A percentile compares a stretch with the other conserved stretches of the same genome.
phyloP scores from a whole-genome alignment of 495 filamentous ascomycete species.

The Cercophora samala region DNA sequence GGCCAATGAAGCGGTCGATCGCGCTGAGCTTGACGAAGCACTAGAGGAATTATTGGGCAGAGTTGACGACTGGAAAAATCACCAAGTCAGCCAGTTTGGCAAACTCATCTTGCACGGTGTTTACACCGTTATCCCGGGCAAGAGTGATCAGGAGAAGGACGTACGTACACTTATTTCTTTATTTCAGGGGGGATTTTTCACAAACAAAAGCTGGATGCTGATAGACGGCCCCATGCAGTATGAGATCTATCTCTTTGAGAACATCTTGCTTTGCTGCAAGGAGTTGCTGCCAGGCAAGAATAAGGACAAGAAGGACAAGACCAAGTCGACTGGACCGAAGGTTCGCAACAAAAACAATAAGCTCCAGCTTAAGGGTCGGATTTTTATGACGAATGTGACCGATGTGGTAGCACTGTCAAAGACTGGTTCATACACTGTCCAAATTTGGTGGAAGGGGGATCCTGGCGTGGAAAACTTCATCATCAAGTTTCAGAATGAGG shows the following conservation, averaged over 20 bases:
- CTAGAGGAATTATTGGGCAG: slow-evolving; percentile 72
- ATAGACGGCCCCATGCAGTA: slow-evolving; percentile 56
- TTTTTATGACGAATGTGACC: slow-evolving; percentile 99
- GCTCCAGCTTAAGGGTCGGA: slow-evolving; percentile 90
- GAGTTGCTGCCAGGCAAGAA: slow-evolving; percentile 84
- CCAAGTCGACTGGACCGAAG: slow-evolving; percentile 48
- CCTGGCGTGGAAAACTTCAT: slow-evolving; percentile 94
- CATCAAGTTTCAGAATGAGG: slow-evolving; percentile 86
- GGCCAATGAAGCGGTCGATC: slow-evolving; percentile 86
- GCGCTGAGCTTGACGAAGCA: slow-evolving; percentile 74
- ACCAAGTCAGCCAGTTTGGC: slow-evolving; percentile 85
- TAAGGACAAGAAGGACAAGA: slow-evolving; percentile 65
- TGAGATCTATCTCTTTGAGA: slow-evolving; percentile 94
- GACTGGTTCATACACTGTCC: slow-evolving; percentile 83
- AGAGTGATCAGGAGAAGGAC: slow-evolving; percentile 77
- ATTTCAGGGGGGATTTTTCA: not conserved
- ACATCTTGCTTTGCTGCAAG: slow-evolving; percentile 95
- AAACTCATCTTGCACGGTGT: slow-evolving; percentile 86
- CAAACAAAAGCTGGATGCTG: not conserved
- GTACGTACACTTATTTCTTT: slow-evolving; percentile 46
- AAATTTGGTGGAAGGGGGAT: slow-evolving; percentile 99
- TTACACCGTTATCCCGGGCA: slow-evolving; percentile 85
- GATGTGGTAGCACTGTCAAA: slow-evolving; percentile 81
- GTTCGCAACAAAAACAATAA: slow-evolving; percentile 72
- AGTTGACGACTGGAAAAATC: slow-evolving; percentile 98